phyloP scores from a whole-genome alignment of 2,329 filamentous ascomycete species.

The Epichloe scottii region DNA sequence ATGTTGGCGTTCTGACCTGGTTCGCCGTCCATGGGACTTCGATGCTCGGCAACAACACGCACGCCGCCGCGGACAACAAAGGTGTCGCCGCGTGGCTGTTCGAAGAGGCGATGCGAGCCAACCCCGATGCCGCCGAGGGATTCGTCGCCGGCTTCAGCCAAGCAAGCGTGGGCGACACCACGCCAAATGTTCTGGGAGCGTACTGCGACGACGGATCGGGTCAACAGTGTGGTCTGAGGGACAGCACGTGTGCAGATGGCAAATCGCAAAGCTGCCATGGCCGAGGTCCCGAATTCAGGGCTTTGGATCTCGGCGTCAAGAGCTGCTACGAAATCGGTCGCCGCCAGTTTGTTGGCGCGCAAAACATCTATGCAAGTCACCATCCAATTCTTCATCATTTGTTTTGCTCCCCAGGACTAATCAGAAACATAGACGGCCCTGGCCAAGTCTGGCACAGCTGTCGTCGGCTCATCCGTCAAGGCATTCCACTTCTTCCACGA shows the following conservation, averaged over 20 bases:
- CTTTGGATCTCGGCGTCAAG: constrained; percentile 57
- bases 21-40: constrained; percentile 89
- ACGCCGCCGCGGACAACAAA: constrained; percentile 92
- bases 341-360: constrained; percentile 54
- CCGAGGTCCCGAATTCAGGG: constrained; percentile 55
- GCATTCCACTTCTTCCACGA: constrained; percentile 79
- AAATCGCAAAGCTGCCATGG: constrained; percentile 60
- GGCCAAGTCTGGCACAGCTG: constrained; percentile 29
- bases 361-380: constrained; percentile 25
- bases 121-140: constrained; percentile 42
- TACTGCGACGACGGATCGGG: constrained; percentile 81
- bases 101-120: constrained; percentile 52
- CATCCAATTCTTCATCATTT: no score
- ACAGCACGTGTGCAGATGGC: constrained; percentile 69
- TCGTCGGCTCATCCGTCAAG: constrained; percentile 56
- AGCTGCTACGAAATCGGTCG: constrained; percentile 66
- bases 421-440: constrained; percentile 22
- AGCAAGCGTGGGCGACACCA: constrained; percentile 81
- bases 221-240: constrained; percentile 58
- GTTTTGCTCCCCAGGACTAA: background rate
- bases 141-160: constrained; percentile 92
- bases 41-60: constrained; percentile 80
- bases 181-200: constrained; percentile 75
- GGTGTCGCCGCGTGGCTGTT: constrained; percentile 80
- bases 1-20: constrained; percentile 75